Percentiles rank a stretch among this genome's conserved stretches.
Evolutionary conservation across 768 basidiomycete species (phyloP).

Genomic region (Boletus subparvulus): DNA sequence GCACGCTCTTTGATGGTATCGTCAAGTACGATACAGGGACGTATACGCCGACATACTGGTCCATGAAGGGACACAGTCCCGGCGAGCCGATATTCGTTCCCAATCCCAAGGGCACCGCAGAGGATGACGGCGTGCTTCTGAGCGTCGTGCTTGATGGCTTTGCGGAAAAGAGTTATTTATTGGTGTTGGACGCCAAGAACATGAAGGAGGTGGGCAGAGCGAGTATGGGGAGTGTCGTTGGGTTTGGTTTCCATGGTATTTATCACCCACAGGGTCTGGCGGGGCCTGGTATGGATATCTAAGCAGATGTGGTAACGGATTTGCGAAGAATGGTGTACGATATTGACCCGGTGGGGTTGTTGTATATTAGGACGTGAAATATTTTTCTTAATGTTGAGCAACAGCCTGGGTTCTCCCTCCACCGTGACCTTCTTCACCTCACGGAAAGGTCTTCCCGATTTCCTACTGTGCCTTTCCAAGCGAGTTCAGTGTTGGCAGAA

Average conservation of each 20-base stretch:
- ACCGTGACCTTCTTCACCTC: not conserved
- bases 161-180: slow-evolving; percentile 32
- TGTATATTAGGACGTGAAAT: slow-evolving; percentile 1
- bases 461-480: not conserved
- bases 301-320: not conserved
- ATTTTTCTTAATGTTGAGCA: not conserved
- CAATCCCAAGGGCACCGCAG: slow-evolving; percentile 26
- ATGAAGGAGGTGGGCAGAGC: slow-evolving; percentile 40
- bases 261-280: slow-evolving; percentile 12
- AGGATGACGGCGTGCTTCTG: slow-evolving; percentile 40
- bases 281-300: slow-evolving; percentile 23
- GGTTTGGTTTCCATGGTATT: slow-evolving; percentile 39
- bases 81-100: slow-evolving; percentile 40
- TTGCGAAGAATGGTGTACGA: not conserved
- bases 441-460: not conserved
- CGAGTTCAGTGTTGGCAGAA: not conserved
- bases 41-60: slow-evolving; percentile 28
- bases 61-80: slow-evolving; percentile 29
- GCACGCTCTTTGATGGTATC: slow-evolving; percentile 35
- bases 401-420: not conserved
- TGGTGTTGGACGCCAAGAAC: slow-evolving; percentile 36
- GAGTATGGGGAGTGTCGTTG: slow-evolving; percentile 32
- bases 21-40: slow-evolving; percentile 37
- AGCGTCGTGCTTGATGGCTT: slow-evolving; percentile 38
- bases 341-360: not conserved